A percentile compares a stretch with the other conserved stretches of the same genome.
These are phyloP conservation scores for Globisporangium perplexum DNA, from an alignment of 352 stramenopile genomes.

Conservation along the genomic window DNA sequence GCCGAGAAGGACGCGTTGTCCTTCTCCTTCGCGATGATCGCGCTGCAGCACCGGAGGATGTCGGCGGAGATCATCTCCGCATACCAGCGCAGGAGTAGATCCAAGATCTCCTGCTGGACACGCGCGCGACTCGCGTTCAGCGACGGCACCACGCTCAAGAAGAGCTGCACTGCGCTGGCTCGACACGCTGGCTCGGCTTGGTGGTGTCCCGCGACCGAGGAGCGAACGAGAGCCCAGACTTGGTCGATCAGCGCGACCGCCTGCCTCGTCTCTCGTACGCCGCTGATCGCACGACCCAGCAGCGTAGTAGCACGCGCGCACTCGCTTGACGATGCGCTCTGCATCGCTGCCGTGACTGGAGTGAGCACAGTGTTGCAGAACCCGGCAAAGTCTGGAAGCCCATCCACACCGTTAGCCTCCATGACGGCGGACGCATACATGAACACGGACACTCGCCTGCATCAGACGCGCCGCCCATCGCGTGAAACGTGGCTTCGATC, in stretches of 20 bases:
- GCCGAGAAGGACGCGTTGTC: constrained; percentile 21
- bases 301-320: constrained; percentile 29
- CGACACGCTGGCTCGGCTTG: constrained; percentile 23
- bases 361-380: constrained; percentile 52
- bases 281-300: constrained; percentile 49
- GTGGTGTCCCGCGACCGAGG: constrained; percentile 31
- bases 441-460: constrained; percentile 24
- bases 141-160: constrained; percentile 32
- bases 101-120: constrained; percentile 38
- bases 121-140: constrained; percentile 11
- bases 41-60: constrained; percentile 34
- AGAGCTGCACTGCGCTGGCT: constrained; percentile 37
- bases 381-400: constrained; percentile 31
- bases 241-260: constrained; percentile 29
- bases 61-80: constrained; percentile 29
- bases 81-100: constrained; percentile 40
- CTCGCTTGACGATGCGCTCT: constrained; percentile 23
- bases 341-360: constrained; percentile 19
- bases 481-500: constrained; percentile 57
- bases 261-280: constrained; percentile 28
- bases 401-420: not conserved
- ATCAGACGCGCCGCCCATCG: constrained; percentile 36
- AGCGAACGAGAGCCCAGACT: constrained; percentile 41
- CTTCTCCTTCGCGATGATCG: constrained; percentile 32
- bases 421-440: not conserved